Evolutionary conservation across 495 filamentous ascomycete genomes (phyloP), one percentile per base, ranked within the genome.

Genomic region (Hypoxylon subgilvum): DNA sequence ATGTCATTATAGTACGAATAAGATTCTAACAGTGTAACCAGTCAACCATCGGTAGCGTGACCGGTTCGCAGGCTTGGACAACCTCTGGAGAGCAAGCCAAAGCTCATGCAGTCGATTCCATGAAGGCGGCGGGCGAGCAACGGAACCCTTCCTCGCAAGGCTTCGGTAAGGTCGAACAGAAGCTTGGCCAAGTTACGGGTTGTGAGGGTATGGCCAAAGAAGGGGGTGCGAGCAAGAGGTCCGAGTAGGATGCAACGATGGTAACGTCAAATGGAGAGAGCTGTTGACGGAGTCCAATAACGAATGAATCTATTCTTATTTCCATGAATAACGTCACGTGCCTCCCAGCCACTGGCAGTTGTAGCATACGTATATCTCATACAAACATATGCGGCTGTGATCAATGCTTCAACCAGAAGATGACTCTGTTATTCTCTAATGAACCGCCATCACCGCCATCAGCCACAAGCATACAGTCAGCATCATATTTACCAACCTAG

Each of bases 151-250:
- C 66, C 12, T 52, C 63, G 6, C 51, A 66, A 18, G 77, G 77
- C 2, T 79, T 68, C 44, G 77, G 77, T n/a, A 68, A 70, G 21
- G 67, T 63, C 17, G 77, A 80, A 45, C 72, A 79, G 71, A 66
- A 75, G 18, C 66, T 75, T 0, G 77, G 77, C 6, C 53, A 71
- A 54, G 52, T 68, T 13, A 72, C 72, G 1, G 76, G 76, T 0
- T 80, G 77, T 45, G 74, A 76, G 64, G 76, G 77, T 4, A 80
- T 79, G 77, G 52, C 61, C 42, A 58, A 75, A 22, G 77, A 79
- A 53, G 77, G 77, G 2, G 69, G 57, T 6, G 72, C 70, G 5
- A 78, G 75, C 50, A 65, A 63, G 32, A 69, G 46, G 21, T 46
- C 63, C 25, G 59, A 62, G 14, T 53, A 18, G 18, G n/a, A n/a